Conservation (phyloP, 169 alveolate species). For the Eimeria acervulina region DNA sequence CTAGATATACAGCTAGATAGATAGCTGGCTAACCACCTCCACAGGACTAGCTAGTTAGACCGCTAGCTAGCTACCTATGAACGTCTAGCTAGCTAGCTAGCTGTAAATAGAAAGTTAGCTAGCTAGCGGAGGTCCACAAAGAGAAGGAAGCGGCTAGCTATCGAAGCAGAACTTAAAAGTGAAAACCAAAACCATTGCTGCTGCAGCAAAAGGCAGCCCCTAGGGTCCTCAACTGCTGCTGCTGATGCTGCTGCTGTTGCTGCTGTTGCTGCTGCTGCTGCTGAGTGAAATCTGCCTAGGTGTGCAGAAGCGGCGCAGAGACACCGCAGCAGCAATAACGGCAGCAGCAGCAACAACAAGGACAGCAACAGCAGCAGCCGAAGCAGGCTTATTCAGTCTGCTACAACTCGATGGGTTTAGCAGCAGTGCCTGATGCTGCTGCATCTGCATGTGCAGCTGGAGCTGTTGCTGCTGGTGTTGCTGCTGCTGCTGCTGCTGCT, state of each 20-base stretch:
- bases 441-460: not conserved
- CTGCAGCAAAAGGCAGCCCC: not conserved
- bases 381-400: not conserved
- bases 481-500: constrained; percentile 30
- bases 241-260: constrained; percentile 15
- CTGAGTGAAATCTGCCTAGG: no score
- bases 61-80: constrained; percentile 6
- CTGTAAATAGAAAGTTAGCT: constrained; percentile 5
- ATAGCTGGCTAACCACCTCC: no score
- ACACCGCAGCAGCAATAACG: not conserved
- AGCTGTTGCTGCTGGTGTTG: not conserved
- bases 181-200: not conserved
- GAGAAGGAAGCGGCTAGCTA: not conserved
- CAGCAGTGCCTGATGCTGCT: constrained; percentile 10
- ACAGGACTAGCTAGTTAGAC: no score
- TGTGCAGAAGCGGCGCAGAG: not conserved
- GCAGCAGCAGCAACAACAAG: constrained; percentile 30
- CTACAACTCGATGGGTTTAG: constrained; percentile 35
- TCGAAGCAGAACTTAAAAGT: not conserved
- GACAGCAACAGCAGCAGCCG: not conserved
- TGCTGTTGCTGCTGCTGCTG: constrained; percentile 12
- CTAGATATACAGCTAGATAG: no score
- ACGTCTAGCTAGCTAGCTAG: constrained; percentile 5
- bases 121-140: not conserved
- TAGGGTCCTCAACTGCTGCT: not conserved